Evolutionary conservation across 495 filamentous ascomycete species (phyloP), one percentile per base, ranked within the genome.

Genomic region (Xylaria cubensis): DNA sequence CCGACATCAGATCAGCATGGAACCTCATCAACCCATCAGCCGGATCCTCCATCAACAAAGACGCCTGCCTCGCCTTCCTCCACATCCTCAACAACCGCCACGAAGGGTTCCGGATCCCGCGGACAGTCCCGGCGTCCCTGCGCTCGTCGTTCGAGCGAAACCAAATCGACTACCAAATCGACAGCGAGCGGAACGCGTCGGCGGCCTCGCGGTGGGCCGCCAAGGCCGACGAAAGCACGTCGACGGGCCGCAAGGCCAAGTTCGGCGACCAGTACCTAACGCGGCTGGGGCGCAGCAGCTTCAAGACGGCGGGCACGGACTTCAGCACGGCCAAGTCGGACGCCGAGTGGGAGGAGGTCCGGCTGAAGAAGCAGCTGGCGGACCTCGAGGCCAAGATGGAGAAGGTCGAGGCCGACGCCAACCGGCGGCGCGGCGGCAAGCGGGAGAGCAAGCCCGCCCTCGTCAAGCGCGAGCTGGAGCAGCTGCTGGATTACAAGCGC

Each of bases 211-310:
- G 88, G 75, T 95, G 91, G 90, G 92, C 90, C 13, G 84, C 88
- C 19, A 87, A 88, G 67, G 86, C 86, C 55, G 92, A 94, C 75
- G 92, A 93, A 39, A 87, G 90, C 73, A 97, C 94, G 3, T 78
- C 82, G 5, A 93, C 92, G n/a, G 93, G 93, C 50, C 89, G 92
- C 75, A 99, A 98, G 82, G 90, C 94, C 74, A 97, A 95, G 80
- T 99, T 99, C 80, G 96, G 96, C 65, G 95, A 98, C 81, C 93
- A 96, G 53, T 99, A 99, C 83, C 90, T 99, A 58, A 93, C 91
- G 73, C 91, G 96, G 36, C 84, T 99, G 48, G 96, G 96, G 24
- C 81, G 85, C 66, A 88, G 93, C 64, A 93, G 92, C 39, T 93
- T 94, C 74, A 92, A 94, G 78, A 87, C 88, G 15, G 85, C 85